phyloP scores from a whole-genome alignment of 2,329 filamentous ascomycete species.

The Trichoderma simmonsii region DNA sequence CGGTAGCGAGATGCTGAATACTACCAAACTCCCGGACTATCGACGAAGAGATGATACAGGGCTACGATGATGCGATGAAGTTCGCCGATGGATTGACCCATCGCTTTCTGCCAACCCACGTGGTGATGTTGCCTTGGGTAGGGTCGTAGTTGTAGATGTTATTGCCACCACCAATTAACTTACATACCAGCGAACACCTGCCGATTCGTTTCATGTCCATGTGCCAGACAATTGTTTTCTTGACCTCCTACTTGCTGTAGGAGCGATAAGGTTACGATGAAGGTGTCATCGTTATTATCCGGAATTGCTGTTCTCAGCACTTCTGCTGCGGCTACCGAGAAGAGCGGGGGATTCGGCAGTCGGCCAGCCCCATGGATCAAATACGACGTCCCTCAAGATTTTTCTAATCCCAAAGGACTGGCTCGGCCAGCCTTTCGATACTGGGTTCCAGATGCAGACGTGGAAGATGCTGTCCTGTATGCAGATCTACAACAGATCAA shows the following conservation, averaged over 20 bases:
- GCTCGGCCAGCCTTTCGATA: constrained; percentile 1
- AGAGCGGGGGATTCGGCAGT: not conserved
- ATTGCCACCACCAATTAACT: not conserved
- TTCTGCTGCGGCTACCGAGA: not conserved
- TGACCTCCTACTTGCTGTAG: not conserved
- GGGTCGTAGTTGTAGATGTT: not conserved
- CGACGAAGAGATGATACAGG: not conserved
- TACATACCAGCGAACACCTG: not conserved
- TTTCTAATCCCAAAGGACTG: not conserved
- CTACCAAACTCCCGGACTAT: not conserved
- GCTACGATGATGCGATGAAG: not conserved
- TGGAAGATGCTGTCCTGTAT: not conserved
- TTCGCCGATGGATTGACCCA: not conserved
- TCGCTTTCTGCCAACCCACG: not conserved
- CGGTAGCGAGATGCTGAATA: not conserved
- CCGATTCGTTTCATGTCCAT: not conserved
- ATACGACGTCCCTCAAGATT: not conserved
- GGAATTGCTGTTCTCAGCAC: not conserved
- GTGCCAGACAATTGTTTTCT: not conserved
- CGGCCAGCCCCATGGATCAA: not conserved
- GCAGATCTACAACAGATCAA: not conserved
- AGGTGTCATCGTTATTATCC: not conserved
- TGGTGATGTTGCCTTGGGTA: not conserved
- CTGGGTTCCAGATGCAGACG: constrained; percentile 4
- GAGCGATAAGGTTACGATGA: not conserved